Evolutionary conservation across 306 rosid genomes (phyloP), one percentile per base, ranked within the genome.

Genomic region (Cicer yamashitae): DNA sequence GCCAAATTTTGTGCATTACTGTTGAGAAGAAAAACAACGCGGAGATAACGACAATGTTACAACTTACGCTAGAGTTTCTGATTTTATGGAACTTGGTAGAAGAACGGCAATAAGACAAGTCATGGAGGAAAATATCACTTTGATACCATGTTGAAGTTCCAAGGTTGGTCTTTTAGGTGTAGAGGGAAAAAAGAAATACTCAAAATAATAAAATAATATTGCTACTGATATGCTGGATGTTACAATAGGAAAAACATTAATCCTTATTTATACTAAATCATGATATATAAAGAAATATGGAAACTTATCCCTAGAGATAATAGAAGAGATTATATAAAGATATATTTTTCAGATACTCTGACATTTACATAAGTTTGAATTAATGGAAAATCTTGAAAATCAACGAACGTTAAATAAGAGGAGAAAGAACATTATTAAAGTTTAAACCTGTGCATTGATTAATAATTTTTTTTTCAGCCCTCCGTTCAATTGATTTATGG

Each of bases 351-450:
- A 43, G 9, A 65, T 17, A 65, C 30, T 63, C 50, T 40, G 14
- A 64, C 8, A 17, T 17, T 43, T 65, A 2, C 50, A 40, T 2
- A 40, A 14, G 37, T 40, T 64, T 64, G 50, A 63, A 62, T 60
- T 62, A 9, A 13, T 62, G 68, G 68, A 14, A 40, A 39, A 39
- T 62, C 48, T 39, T 62, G 66, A 38, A 62, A 62, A 15, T 62
- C 68, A 5, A 39, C 11, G 39, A 8, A 62, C 12, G 64, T 58
- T 58, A 12, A 17, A 6, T 15, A 20, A 64, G 51, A 64, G 70
- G 34, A 15, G 13, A 40, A 63, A 40, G 22, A 15, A 6, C 47
- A 38, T 62, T 62, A n/a, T 62, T 62, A 14, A 61, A 61, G 46
- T 38, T 61, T 37, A 61, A 14, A 61, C 30, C 18, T 5, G 20